Evolutionary conservation across 2,329 filamentous ascomycete species (phyloP).

Genomic region (Alternaria ethzedia): DNA sequence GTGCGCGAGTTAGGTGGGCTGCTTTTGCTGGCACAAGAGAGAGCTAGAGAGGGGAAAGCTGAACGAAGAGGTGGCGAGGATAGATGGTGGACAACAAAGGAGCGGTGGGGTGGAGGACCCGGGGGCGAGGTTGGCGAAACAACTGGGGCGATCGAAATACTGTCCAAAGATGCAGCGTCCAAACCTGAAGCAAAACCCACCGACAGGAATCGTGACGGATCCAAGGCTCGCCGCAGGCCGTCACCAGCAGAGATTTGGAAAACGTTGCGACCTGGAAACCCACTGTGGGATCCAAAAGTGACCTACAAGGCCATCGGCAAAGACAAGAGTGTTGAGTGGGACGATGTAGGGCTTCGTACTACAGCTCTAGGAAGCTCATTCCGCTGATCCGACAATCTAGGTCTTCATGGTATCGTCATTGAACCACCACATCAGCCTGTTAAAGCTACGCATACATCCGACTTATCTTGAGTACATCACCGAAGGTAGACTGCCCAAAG

Average conservation of each 20-base stretch:
- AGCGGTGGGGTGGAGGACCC: slow-evolving; percentile 64
- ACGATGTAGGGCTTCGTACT: slow-evolving; percentile 58
- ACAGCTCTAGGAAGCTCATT: neutral
- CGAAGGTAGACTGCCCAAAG: slow-evolving; percentile 47
- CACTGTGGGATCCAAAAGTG: slow-evolving; percentile 63
- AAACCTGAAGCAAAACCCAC: slow-evolving; percentile 46
- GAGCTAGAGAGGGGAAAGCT: slow-evolving; percentile 60
- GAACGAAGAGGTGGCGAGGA: slow-evolving; percentile 61
- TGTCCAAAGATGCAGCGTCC: slow-evolving; percentile 32
- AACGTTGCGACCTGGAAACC: slow-evolving; percentile 56
- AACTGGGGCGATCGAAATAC: slow-evolving; percentile 28
- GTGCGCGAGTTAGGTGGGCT: slow-evolving; percentile 65
- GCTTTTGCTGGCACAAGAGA: slow-evolving; percentile 65
- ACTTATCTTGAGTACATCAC: slow-evolving; percentile 63
- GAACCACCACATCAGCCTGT: slow-evolving; percentile 67
- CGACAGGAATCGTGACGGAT: slow-evolving; percentile 32
- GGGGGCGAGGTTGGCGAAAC: slow-evolving; percentile 53
- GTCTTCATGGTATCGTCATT: slow-evolving; percentile 67
- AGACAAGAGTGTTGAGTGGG: slow-evolving; percentile 53
- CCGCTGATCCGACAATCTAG: slow-evolving; percentile 45
- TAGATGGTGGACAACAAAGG: slow-evolving; percentile 65
- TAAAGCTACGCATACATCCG: slow-evolving; percentile 64
- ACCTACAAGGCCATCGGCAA: slow-evolving; percentile 65
- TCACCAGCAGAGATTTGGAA: slow-evolving; percentile 61
- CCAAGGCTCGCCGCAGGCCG: slow-evolving; percentile 49